Evolutionary conservation across 2,329 filamentous ascomycete genomes (phyloP).

Genomic region (Rutstroemia sp.): DNA sequence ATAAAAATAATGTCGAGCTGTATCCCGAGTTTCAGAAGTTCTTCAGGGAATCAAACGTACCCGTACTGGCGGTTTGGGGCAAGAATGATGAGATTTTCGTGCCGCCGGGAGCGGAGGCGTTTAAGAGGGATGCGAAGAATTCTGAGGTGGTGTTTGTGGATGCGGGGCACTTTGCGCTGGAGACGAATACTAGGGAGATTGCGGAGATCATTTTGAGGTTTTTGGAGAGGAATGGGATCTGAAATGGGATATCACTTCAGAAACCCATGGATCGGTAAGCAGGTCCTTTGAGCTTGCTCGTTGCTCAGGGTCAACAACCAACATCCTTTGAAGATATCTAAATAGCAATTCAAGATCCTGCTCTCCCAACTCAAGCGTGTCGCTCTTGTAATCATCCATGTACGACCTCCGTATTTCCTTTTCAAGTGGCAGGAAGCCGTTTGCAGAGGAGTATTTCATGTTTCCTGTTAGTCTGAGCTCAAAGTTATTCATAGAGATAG

Average conservation of each 20-base stretch:
- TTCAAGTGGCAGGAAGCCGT: no score
- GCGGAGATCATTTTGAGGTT: slow-evolving; percentile 21
- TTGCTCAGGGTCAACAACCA: no score
- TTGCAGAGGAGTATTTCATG: no score
- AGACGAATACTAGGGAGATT: slow-evolving; percentile 19
- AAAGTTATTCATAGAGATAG: no score
- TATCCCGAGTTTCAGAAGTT: slow-evolving; percentile 50
- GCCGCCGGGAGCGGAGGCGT: slow-evolving; percentile 45
- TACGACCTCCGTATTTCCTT: no score
- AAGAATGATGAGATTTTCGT: slow-evolving; percentile 47
- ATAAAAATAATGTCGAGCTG: slow-evolving; percentile 44
- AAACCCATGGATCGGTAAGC: no score
- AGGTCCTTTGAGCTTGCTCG: no score
- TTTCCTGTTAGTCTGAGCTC: no score
- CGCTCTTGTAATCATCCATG: no score
- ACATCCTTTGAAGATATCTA: no score
- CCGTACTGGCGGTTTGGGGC: slow-evolving; percentile 51
- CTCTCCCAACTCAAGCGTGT: no score
- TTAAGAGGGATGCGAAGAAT: slow-evolving; percentile 38
- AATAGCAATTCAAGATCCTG: no score
- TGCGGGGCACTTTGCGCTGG: slow-evolving; percentile 46
- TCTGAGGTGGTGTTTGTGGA: slow-evolving; percentile 45
- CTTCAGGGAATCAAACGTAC: slow-evolving; percentile 42
- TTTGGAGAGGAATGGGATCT: slow-evolving; percentile 21
- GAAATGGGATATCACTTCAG: background rate